A percentile compares a stretch with the other conserved stretches of the same genome.
These are phyloP conservation scores for Blastobotrys persicus DNA, from an alignment of 1,139 yeast species.

Conservation along the genomic window DNA sequence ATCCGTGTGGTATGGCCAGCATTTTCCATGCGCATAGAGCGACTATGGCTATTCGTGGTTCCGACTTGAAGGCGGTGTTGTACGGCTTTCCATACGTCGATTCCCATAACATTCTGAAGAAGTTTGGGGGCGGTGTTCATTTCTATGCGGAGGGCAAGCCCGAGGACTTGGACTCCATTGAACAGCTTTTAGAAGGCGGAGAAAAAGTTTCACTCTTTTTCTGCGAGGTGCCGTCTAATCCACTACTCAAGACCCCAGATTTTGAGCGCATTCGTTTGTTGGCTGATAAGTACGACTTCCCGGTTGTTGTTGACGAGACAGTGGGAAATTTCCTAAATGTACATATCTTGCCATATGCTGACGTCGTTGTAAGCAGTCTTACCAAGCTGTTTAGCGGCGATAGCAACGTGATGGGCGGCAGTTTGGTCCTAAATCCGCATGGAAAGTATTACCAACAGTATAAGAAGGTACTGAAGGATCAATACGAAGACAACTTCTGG, in stretches of 20 bases:
- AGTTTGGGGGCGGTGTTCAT: slow-evolving; percentile 74
- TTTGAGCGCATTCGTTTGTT: slow-evolving; percentile 59
- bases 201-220: slow-evolving; percentile 66
- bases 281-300: slow-evolving; percentile 68
- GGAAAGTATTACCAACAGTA: slow-evolving; percentile 54
- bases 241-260: slow-evolving; percentile 80
- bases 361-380: slow-evolving; percentile 79
- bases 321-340: slow-evolving; percentile 87
- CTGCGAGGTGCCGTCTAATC: slow-evolving; percentile 94
- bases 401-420: slow-evolving; percentile 94
- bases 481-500: slow-evolving; percentile 80
- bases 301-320: slow-evolving; percentile 87
- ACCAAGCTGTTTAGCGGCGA: slow-evolving; percentile 95
- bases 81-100: slow-evolving; percentile 96
- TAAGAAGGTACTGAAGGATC: slow-evolving; percentile 49
- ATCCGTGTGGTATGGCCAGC: slow-evolving; percentile 91
- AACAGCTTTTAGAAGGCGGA: slow-evolving; percentile 58
- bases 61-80: slow-evolving; percentile 64
- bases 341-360: slow-evolving; percentile 78
- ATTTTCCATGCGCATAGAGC: slow-evolving; percentile 81
- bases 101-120: slow-evolving; percentile 76
- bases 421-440: slow-evolving; percentile 71
- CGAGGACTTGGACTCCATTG: slow-evolving; percentile 63
- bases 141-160: slow-evolving; percentile 85
- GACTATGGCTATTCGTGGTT: slow-evolving; percentile 42